phyloP scores from a whole-genome alignment of 371 early-diverging fungal genomes.

The Parasitella parasitica region DNA sequence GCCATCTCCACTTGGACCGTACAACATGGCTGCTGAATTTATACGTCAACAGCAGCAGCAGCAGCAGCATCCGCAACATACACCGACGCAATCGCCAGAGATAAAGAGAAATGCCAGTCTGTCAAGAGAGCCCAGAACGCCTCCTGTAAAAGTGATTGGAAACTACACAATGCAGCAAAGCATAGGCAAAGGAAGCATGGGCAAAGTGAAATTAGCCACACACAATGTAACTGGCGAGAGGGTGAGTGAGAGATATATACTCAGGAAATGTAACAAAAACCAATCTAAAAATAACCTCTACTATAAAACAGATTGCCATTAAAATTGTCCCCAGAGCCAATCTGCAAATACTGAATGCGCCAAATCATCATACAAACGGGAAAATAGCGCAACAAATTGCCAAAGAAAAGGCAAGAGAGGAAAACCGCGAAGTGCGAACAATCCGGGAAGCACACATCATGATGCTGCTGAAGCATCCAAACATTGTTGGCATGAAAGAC shows the following conservation, averaged over 20 bases:
- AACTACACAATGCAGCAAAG: constrained; percentile 40
- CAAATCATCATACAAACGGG: constrained; percentile 11
- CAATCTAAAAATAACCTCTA: constrained; percentile 11
- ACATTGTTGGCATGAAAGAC: constrained; percentile 82
- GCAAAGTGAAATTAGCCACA: constrained; percentile 46
- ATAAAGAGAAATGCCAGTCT: no score
- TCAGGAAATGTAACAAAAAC: background rate
- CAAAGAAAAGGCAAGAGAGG: constrained; percentile 52
- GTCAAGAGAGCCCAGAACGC: constrained; percentile 4
- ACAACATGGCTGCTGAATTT: constrained; percentile 24
- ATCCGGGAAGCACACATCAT: constrained; percentile 91
- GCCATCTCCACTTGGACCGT: constrained; percentile 3
- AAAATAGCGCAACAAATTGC: constrained; percentile 33
- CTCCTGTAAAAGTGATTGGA: constrained; percentile 33
- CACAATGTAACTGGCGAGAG: constrained; percentile 49
- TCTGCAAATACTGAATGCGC: constrained; percentile 21
- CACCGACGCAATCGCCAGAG: no score
- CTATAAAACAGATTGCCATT: constrained; percentile 50
- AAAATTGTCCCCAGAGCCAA: constrained; percentile 51
- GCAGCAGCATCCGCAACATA: background rate
- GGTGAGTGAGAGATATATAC: constrained; percentile 18
- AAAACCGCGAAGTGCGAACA: constrained; percentile 86
- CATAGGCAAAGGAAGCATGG: constrained; percentile 49
- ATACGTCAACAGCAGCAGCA: constrained; percentile 6
- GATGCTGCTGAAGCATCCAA: constrained; percentile 90